These are phyloP conservation scores for Thalassiosira exigua DNA, from an alignment of 352 stramenopile species.

Conservation along the genomic window DNA sequence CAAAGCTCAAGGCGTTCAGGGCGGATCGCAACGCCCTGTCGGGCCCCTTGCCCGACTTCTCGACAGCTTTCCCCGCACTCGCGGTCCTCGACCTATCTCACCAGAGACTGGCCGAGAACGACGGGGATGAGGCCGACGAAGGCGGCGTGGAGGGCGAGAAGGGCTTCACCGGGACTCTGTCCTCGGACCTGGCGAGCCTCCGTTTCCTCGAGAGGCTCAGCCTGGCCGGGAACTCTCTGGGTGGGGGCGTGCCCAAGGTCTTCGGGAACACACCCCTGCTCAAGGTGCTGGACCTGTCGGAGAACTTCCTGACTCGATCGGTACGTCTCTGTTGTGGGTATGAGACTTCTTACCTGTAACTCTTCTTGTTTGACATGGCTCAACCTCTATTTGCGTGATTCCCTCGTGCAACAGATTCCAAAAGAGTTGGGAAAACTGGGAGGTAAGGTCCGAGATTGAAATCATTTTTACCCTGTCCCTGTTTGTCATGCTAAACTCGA, in stretches of 20 bases:
- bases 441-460: not conserved
- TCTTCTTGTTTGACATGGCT: no score
- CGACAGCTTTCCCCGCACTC: not conserved
- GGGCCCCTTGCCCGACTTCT: conserved; percentile 12
- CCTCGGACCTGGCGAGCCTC: not conserved
- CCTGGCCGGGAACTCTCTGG: conserved; percentile 11
- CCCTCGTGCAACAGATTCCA: no score
- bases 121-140: no score
- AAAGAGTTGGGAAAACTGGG: not conserved
- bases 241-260: not conserved
- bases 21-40: conserved; percentile 8
- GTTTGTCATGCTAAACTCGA: not conserved
- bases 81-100: conserved; percentile 22
- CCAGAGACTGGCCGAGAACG: not conserved
- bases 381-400: no score
- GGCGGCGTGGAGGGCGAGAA: no score
- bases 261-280: conserved; percentile 9
- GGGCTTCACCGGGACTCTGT: not conserved
- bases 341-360: no score
- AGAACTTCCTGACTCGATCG: not conserved
- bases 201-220: not conserved
- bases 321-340: no score
- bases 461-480: not conserved
- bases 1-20: not conserved
- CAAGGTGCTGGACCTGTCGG: not conserved